These are phyloP conservation scores for Raffaelea ambrosiae DNA, from an alignment of 2,329 filamentous ascomycete genomes.

Conservation along the genomic window DNA sequence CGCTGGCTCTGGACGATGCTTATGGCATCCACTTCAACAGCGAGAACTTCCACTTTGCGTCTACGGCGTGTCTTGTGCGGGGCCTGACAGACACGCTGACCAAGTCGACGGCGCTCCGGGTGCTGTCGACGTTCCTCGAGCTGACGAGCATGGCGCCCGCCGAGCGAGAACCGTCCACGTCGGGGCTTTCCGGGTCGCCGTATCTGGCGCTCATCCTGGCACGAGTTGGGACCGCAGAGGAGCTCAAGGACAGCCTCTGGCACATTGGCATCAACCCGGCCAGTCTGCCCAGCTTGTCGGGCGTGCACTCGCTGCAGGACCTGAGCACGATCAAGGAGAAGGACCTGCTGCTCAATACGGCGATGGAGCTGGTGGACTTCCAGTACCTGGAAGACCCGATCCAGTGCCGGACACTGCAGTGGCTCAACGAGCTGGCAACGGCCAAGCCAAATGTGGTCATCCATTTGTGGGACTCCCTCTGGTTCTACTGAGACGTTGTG, in stretches of 20 bases:
- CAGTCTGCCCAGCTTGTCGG: slow-evolving; percentile 28
- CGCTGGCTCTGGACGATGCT: slow-evolving; percentile 52
- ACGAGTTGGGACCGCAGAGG: slow-evolving; percentile 46
- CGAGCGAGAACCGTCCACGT: slow-evolving; percentile 6
- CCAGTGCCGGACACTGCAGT: slow-evolving; percentile 49
- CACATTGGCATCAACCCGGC: slow-evolving; percentile 43
- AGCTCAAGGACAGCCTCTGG: slow-evolving; percentile 56
- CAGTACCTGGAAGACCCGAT: slow-evolving; percentile 53
- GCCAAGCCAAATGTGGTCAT: slow-evolving; percentile 47
- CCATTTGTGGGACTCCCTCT: slow-evolving; percentile 43
- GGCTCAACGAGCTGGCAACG: slow-evolving; percentile 49
- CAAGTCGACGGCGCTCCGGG: slow-evolving; percentile 47
- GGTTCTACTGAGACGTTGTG: background rate
- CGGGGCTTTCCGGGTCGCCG: slow-evolving; percentile 35
- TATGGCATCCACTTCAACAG: slow-evolving; percentile 57
- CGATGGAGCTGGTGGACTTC: slow-evolving; percentile 59
- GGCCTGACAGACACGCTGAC: slow-evolving; percentile 56
- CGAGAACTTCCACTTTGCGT: slow-evolving; percentile 59
- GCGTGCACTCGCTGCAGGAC: slow-evolving; percentile 33
- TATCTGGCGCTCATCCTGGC: slow-evolving; percentile 54
- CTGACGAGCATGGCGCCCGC: slow-evolving; percentile 30
- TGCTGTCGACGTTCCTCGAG: slow-evolving; percentile 54
- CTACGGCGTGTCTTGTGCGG: slow-evolving; percentile 55
- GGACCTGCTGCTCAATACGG: slow-evolving; percentile 53
- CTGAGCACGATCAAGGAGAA: slow-evolving; percentile 45